Base-by-base conservation (phyloP, 2,329 filamentous ascomycete species). In the Lomentospora prolificans region DNA sequence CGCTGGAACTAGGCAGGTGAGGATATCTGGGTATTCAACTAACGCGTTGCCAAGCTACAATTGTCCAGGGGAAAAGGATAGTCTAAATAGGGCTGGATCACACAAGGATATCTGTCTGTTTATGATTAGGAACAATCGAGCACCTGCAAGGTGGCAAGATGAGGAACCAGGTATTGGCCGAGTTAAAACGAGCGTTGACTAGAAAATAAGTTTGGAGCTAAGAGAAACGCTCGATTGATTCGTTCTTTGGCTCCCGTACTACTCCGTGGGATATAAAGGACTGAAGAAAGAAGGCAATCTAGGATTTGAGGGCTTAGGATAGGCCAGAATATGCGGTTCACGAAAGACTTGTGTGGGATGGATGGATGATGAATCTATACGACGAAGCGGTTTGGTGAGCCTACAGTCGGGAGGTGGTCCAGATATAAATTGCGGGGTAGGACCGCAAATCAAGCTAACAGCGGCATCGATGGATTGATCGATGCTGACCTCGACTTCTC, bases 351-450 rank as follows among this genome's bases (percentile, higher is more conserved):
- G 22, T 48, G 22, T 2, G 36, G 3, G 36, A 41, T 41, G 36
- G 36, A 6, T 17, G 36, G 14, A 17, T 5, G 12, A 17, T 41
- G 36, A 41, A n/a, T n/a, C n/a, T n/a, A n/a, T n/a, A n/a, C n/a
- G n/a, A n/a, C n/a, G n/a, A n/a, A n/a, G n/a, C n/a, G n/a, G n/a
- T n/a, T n/a, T n/a, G n/a, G n/a, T n/a, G n/a, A n/a, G n/a, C n/a
- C n/a, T n/a, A n/a, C n/a, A n/a, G n/a, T n/a, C n/a, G 17, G 17
- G 22, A 4, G 44, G 44, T 22, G 17, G 44, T 48, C 44, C 12
- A 48, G 44, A 48, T 48, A 48, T 48, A 48, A 22, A 48, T 48
- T 48, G 44, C 44, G 44, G 44, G 44, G 44, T 48, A 48, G 44
- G 22, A 27, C 17, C 17, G 24, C 17, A 22, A 25, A 22, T 48